These are phyloP conservation scores for Termitomyces bulborhizus DNA, from an alignment of 768 basidiomycete genomes.

Conservation along the genomic window DNA sequence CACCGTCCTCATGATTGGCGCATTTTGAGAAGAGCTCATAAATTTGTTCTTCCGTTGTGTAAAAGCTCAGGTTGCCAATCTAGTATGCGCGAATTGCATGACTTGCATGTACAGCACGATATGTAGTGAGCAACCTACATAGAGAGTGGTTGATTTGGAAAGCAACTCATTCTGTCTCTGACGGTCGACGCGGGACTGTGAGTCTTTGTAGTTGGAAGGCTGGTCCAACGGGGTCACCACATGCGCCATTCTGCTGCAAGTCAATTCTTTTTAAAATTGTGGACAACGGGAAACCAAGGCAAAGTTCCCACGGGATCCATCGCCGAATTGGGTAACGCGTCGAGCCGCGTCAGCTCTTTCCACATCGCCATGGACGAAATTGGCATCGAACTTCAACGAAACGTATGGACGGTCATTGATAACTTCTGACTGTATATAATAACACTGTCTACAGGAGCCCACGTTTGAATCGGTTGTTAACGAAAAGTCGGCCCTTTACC, in stretches of 20 bases:
- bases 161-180: constrained; percentile 77
- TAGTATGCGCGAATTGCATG: constrained; percentile 22
- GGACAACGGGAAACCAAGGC: background rate
- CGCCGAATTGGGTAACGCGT: constrained; percentile 33
- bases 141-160: constrained; percentile 80
- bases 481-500: constrained; percentile 83
- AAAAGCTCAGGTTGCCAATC: constrained; percentile 93
- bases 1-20: constrained; percentile 78
- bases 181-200: constrained; percentile 75
- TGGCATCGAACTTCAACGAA: constrained; percentile 77
- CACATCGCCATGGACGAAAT: constrained; percentile 73
- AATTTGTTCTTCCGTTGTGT: constrained; percentile 94
- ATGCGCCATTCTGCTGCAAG: constrained; percentile 60
- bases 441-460: constrained; percentile 56
- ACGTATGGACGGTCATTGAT: constrained; percentile 37
- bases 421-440: background rate
- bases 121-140: constrained; percentile 50
- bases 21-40: constrained; percentile 92
- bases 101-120: constrained; percentile 13
- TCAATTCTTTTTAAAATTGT: constrained; percentile 5
- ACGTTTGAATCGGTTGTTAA: constrained; percentile 83
- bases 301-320: constrained; percentile 31
- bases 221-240: constrained; percentile 82
- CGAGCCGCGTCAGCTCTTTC: constrained; percentile 43
- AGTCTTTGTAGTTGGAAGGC: constrained; percentile 97